A percentile compares a stretch with the other conserved stretches of the same genome.
phyloP scores from a whole-genome alignment of 148 eudicot species.

The Oxyria digyna region DNA sequence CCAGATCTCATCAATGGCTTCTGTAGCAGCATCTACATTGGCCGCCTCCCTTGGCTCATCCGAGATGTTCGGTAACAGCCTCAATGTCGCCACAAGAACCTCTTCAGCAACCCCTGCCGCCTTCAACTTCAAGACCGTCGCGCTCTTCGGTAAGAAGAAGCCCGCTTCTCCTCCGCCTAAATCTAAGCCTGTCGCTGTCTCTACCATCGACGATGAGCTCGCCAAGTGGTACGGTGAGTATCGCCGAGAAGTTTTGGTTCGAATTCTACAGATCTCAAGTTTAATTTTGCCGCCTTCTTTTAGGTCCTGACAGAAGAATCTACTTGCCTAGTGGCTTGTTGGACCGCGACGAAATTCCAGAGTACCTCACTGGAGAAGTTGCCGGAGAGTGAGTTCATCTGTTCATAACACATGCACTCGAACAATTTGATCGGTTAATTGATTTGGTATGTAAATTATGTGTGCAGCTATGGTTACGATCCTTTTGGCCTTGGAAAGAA shows the following conservation, averaged over 20 bases:
- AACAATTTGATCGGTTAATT: neutral
- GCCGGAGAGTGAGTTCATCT: conserved; percentile 75
- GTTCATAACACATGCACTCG: neutral
- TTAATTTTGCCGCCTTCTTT: neutral
- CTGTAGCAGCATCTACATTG: conserved; percentile 9
- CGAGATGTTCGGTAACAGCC: conserved; percentile 7
- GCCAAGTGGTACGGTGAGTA: conserved; percentile 19
- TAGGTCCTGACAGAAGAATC: conserved; percentile 93
- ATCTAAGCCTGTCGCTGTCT: conserved; percentile 3
- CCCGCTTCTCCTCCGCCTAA: conserved; percentile 6
- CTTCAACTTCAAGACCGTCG: conserved; percentile 6
- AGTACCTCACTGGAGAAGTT: conserved; percentile 91
- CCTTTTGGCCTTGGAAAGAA: conserved; percentile 98
- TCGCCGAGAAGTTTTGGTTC: neutral
- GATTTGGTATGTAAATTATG: neutral
- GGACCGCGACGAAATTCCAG: conserved; percentile 90
- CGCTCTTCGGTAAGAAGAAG: conserved; percentile 4
- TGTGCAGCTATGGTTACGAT: conserved; percentile 92
- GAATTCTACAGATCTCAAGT: neutral
- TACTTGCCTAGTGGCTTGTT: conserved; percentile 88
- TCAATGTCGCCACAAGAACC: conserved; percentile 16
- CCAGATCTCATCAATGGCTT: conserved; percentile 8
- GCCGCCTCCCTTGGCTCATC: conserved; percentile 8
- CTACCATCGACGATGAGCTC: conserved; percentile 12
- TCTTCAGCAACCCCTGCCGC: neutral